Conservation (phyloP, 208 protist genomes). For the Sergeia podlipaevii region DNA sequence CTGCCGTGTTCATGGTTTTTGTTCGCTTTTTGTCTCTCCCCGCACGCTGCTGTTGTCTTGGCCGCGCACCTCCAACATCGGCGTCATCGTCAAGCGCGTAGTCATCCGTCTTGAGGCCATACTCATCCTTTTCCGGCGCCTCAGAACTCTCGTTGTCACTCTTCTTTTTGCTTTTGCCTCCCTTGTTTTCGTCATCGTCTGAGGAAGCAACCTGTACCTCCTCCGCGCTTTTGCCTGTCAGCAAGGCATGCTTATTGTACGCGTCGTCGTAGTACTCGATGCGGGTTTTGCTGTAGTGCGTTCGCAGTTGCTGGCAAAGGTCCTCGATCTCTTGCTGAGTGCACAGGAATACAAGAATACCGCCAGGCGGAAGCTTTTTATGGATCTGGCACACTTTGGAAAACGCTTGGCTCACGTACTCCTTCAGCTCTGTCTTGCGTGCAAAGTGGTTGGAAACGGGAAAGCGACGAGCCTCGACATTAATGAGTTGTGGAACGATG, state of each 20-base stretch:
- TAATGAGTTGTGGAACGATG: slow-evolving; percentile 90
- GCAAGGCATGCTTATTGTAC: slow-evolving; percentile 64
- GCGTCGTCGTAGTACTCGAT: slow-evolving; percentile 85
- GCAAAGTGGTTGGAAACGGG: slow-evolving; percentile 97
- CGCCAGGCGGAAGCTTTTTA: slow-evolving; percentile 95
- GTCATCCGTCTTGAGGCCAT: slow-evolving; percentile 24
- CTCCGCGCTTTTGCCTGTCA: slow-evolving; percentile 10
- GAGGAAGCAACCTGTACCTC: slow-evolving; percentile 4
- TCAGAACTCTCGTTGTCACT: background rate
- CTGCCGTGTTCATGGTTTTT: slow-evolving; percentile 1
- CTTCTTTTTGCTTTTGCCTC: slow-evolving; percentile 2
- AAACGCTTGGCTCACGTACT: slow-evolving; percentile 95
- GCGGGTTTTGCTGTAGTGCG: slow-evolving; percentile 73
- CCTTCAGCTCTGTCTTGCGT: slow-evolving; percentile 85
- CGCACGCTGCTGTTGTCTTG: background rate
- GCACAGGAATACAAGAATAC: slow-evolving; percentile 97
- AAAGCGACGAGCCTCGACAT: slow-evolving; percentile 95
- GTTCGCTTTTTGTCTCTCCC: background rate
- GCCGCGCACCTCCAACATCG: background rate
- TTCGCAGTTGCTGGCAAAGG: slow-evolving; percentile 78
- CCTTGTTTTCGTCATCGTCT: slow-evolving; percentile 15
- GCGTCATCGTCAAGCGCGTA: slow-evolving; percentile 49
- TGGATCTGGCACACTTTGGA: slow-evolving; percentile 97
- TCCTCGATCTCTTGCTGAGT: slow-evolving; percentile 96
- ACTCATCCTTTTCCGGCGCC: slow-evolving; percentile 28